Evolutionary conservation across 1,139 yeast genomes (phyloP).

Genomic region (Williopsis jadinii): DNA sequence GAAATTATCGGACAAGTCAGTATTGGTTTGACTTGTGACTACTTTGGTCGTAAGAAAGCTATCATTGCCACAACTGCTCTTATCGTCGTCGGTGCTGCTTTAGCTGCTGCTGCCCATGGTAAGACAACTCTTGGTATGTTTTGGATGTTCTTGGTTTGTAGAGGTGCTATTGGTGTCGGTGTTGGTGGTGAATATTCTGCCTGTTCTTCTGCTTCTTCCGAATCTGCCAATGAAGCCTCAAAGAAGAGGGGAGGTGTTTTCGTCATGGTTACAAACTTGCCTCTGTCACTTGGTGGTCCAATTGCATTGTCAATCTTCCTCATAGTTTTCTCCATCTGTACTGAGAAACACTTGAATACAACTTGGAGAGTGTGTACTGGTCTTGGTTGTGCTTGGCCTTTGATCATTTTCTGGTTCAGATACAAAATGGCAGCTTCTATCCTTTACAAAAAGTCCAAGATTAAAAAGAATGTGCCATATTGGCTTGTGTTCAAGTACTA

Average conservation of each 20-base stretch:
- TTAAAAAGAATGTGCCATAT: constrained; percentile 47
- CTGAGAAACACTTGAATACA: constrained; percentile 37
- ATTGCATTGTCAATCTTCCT: constrained; percentile 62
- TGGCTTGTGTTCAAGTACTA: constrained; percentile 43
- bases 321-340: constrained; percentile 57
- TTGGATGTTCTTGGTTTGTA: constrained; percentile 64
- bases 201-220: constrained; percentile 56
- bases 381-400: constrained; percentile 69
- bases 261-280: constrained; percentile 62
- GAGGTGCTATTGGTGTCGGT: constrained; percentile 71
- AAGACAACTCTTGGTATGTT: constrained; percentile 53
- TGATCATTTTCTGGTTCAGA: constrained; percentile 65
- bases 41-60: constrained; percentile 53
- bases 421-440: constrained; percentile 62
- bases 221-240: constrained; percentile 65
- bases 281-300: constrained; percentile 71
- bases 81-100: constrained; percentile 46
- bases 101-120: constrained; percentile 57
- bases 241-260: constrained; percentile 60
- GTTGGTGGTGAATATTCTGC: constrained; percentile 71
- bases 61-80: constrained; percentile 46
- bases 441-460: constrained; percentile 46
- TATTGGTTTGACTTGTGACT: constrained; percentile 50
- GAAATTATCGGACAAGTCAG: constrained; percentile 51
- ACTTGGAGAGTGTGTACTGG: constrained; percentile 75